Evolutionary conservation across 345 rosid genomes (phyloP).

Genomic region (Corymbia maculata): DNA sequence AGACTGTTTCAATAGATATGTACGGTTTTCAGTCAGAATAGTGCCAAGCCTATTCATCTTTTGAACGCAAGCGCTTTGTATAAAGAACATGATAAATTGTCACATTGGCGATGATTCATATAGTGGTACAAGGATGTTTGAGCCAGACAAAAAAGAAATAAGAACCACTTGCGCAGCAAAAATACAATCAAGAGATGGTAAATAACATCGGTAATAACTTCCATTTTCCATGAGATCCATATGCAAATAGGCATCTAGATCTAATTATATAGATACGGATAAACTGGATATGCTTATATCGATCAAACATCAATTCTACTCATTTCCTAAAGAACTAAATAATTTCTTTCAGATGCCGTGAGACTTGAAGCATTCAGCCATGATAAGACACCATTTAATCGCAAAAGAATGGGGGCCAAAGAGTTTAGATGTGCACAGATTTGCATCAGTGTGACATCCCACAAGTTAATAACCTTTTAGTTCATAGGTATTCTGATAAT

Average conservation of each 20-base stretch:
- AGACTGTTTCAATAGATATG: neutral
- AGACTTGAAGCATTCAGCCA: neutral
- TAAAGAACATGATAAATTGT: neutral
- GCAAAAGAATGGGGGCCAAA: neutral
- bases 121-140: neutral
- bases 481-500: neutral
- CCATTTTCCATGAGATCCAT: neutral
- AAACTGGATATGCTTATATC: neutral
- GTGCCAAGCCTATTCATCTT: conserved; percentile 30
- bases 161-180: neutral
- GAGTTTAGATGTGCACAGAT: too few relatives aligned
- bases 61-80: conserved; percentile 42
- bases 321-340: too few relatives aligned
- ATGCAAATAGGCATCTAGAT: neutral
- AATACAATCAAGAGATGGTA: neutral
- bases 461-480: neutral
- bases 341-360: neutral
- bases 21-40: neutral
- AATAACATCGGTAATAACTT: too few relatives aligned
- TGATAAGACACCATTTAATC: neutral
- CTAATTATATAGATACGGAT: neutral
- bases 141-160: neutral
- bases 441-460: neutral
- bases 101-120: neutral
- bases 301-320: neutral